Evolutionary conservation across 2,329 filamentous ascomycete genomes (phyloP).

Genomic region (Pseudopyrenochaeta lycopersici): DNA sequence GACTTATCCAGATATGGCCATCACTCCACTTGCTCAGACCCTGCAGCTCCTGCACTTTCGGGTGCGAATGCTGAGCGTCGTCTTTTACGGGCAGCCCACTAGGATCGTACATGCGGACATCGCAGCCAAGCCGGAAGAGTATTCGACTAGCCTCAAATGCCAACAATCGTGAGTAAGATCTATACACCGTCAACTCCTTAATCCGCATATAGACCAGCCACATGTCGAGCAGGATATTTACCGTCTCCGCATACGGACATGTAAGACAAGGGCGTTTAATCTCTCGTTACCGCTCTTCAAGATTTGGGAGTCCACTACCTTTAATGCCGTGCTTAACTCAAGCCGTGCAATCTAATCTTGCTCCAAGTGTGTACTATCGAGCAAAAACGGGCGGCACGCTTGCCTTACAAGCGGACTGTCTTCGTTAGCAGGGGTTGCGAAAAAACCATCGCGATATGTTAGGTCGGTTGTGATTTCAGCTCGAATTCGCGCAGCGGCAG

Average conservation of each 20-base stretch:
- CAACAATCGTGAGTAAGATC: slow-evolving; percentile 69
- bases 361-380: slow-evolving; percentile 46
- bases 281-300: slow-evolving; percentile 46
- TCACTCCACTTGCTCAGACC: slow-evolving; percentile 71
- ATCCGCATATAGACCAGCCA: not conserved
- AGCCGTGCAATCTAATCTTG: slow-evolving; percentile 66
- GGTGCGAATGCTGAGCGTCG: slow-evolving; percentile 64
- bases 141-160: slow-evolving; percentile 69
- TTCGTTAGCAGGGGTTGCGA: slow-evolving; percentile 57
- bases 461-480: slow-evolving; percentile 20
- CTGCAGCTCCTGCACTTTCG: slow-evolving; percentile 70
- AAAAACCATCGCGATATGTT: slow-evolving; percentile 29
- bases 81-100: slow-evolving; percentile 69
- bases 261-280: slow-evolving; percentile 67
- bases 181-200: slow-evolving; percentile 26
- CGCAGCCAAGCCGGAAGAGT: slow-evolving; percentile 70
- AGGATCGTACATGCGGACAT: slow-evolving; percentile 71
- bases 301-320: slow-evolving; percentile 62
- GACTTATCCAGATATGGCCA: slow-evolving; percentile 71
- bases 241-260: slow-evolving; percentile 65
- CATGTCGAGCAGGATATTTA: slow-evolving; percentile 32
- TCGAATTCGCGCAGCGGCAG: slow-evolving; percentile 23
- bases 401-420: slow-evolving; percentile 59
- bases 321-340: slow-evolving; percentile 63
- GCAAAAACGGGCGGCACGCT: slow-evolving; percentile 67